These are phyloP conservation scores for Salvia hispanica DNA, from an alignment of 257 asterid genomes.

Conservation along the genomic window DNA sequence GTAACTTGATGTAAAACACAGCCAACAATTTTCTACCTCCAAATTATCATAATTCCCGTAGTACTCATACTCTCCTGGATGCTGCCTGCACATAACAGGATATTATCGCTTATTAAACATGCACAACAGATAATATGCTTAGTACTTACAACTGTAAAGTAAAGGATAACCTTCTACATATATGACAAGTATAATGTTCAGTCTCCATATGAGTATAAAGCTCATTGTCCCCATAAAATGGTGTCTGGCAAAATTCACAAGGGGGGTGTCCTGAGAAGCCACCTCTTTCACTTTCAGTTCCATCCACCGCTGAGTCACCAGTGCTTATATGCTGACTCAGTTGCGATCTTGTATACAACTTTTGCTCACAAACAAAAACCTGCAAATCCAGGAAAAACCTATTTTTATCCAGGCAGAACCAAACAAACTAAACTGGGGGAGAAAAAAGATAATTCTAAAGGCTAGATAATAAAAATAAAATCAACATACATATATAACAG, in stretches of 20 bases:
- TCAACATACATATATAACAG: no score
- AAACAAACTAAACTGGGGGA: neutral
- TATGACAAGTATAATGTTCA: conserved; percentile 92
- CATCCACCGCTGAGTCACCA: conserved; percentile 97
- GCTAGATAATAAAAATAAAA: no score
- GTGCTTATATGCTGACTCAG: conserved; percentile 74
- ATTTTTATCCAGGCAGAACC: neutral
- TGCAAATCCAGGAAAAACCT: conserved; percentile 31
- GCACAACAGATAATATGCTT: conserved; percentile 13
- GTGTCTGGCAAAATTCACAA: conserved; percentile 84
- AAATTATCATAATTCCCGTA: conserved; percentile 86
- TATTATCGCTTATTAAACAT: conserved; percentile 4
- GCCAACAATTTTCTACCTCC: conserved; percentile 57
- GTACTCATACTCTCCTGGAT: conserved; percentile 94
- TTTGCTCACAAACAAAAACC: conserved; percentile 97
- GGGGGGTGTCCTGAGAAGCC: conserved; percentile 94
- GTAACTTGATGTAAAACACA: conserved; percentile 16
- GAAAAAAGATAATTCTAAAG: neutral
- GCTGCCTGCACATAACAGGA: conserved; percentile 62
- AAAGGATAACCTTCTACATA: conserved; percentile 76
- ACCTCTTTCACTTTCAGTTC: conserved; percentile 96
- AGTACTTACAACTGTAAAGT: conserved; percentile 7
- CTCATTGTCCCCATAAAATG: conserved; percentile 95
- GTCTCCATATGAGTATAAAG: conserved; percentile 89
- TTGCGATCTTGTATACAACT: conserved; percentile 80